Evolutionary conservation across 805 yeast species (phyloP).

Genomic region (Candida takata): DNA sequence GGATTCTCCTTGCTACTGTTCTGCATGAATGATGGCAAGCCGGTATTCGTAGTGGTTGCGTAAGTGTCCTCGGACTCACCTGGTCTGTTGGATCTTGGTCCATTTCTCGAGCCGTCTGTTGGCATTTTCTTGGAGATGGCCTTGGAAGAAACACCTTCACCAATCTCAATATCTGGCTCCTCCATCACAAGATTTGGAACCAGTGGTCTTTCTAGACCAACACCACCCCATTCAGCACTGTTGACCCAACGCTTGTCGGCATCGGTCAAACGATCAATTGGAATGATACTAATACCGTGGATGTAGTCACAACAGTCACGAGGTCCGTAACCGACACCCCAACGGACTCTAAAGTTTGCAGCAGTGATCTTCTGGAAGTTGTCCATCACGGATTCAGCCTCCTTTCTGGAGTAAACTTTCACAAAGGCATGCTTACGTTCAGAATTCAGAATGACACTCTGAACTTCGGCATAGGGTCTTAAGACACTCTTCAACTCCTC

Average conservation of each 20-base stretch:
- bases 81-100: conserved; percentile 72
- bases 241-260: conserved; percentile 90
- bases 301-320: conserved; percentile 96
- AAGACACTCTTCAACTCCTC: conserved; percentile 59
- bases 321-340: conserved; percentile 99
- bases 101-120: conserved; percentile 77
- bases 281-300: conserved; percentile 82
- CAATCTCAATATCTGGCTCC: conserved; percentile 97
- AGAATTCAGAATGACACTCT: conserved; percentile 77
- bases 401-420: conserved; percentile 84
- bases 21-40: conserved; percentile 26
- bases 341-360: conserved; percentile 66
- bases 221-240: conserved; percentile 94
- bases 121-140: conserved; percentile 91
- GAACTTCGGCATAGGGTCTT: conserved; percentile 86
- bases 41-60: conserved; percentile 22
- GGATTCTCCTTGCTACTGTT: conserved; percentile 37
- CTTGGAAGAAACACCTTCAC: conserved; percentile 87
- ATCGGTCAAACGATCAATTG: conserved; percentile 82
- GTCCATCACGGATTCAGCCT: conserved; percentile 77
- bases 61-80: conserved; percentile 38
- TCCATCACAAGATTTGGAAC: conserved; percentile 78
- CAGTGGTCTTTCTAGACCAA: conserved; percentile 72
- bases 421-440: conserved; percentile 95
- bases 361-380: conserved; percentile 60